Conservation (phyloP, 805 yeast species). For the Pichia pseudocactophila region DNA sequence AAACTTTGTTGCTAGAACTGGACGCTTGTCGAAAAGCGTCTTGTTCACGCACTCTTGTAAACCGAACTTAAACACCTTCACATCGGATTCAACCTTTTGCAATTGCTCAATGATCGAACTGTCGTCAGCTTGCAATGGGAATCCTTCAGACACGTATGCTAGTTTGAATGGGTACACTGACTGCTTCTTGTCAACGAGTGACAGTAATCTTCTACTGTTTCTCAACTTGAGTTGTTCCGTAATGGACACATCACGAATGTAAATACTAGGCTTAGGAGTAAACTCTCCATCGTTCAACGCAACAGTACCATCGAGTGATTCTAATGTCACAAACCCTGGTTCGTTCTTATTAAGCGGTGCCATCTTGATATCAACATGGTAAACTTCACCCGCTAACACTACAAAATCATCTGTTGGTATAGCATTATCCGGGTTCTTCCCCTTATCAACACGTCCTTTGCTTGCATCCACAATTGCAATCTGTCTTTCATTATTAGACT, state of each 20-base stretch:
- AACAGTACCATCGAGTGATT: constrained; percentile 54
- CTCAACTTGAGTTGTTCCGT: constrained; percentile 67
- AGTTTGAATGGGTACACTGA: constrained; percentile 92
- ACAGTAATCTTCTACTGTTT: constrained; percentile 61
- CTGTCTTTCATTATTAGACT: constrained; percentile 23
- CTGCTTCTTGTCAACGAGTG: constrained; percentile 58
- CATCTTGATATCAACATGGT: constrained; percentile 74
- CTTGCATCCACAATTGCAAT: constrained; percentile 34
- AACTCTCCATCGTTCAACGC: constrained; percentile 46
- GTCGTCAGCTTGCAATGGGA: constrained; percentile 43
- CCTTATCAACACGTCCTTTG: constrained; percentile 28
- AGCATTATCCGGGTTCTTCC: constrained; percentile 35
- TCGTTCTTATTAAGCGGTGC: constrained; percentile 46
- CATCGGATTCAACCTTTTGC: constrained; percentile 40
- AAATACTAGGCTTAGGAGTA: constrained; percentile 60
- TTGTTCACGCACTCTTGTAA: constrained; percentile 72
- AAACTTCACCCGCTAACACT: constrained; percentile 77
- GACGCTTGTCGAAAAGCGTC: constrained; percentile 65
- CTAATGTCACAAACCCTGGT: constrained; percentile 61
- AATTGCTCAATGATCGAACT: constrained; percentile 30
- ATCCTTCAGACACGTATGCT: constrained; percentile 53
- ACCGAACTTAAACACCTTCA: constrained; percentile 62
- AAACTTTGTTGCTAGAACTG: constrained; percentile 64
- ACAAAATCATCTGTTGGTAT: constrained; percentile 69
- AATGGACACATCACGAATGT: constrained; percentile 80